These are phyloP conservation scores for Myriosclerotinia scirpicola DNA, from an alignment of 2,329 filamentous ascomycete species.

Conservation along the genomic window DNA sequence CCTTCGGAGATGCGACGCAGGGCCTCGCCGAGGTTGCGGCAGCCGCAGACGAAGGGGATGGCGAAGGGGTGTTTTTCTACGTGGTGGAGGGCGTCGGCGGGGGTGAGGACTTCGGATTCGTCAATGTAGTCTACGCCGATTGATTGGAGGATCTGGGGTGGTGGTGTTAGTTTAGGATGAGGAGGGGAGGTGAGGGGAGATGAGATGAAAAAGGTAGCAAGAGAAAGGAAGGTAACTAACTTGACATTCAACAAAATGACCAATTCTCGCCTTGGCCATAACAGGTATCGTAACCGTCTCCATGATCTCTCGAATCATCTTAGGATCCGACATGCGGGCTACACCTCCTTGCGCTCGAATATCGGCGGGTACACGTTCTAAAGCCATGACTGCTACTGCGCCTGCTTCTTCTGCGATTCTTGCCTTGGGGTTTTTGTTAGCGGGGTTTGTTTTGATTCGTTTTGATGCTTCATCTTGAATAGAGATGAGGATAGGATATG, in stretches of 20 bases:
- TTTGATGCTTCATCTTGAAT: neutral
- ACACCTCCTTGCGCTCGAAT: conserved; percentile 92
- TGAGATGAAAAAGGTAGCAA: no score
- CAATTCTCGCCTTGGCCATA: conserved; percentile 98
- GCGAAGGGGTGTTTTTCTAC: conserved; percentile 83
- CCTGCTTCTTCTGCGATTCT: conserved; percentile 97
- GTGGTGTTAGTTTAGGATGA: neutral
- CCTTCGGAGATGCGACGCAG: conserved; percentile 88
- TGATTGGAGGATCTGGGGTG: conserved; percentile 82
- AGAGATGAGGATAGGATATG: no score
- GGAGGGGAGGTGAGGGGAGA: neutral
- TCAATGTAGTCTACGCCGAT: conserved; percentile 97
- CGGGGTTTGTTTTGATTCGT: conserved; percentile 24
- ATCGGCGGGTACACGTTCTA: conserved; percentile 95
- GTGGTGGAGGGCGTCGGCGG: conserved; percentile 86
- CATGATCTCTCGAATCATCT: conserved; percentile 95
- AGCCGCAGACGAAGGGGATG: conserved; percentile 93
- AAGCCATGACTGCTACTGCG: conserved; percentile 95
- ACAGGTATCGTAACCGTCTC: conserved; percentile 92
- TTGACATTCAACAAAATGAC: conserved; percentile 96
- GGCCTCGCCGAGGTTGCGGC: conserved; percentile 90
- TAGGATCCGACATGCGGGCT: conserved; percentile 92
- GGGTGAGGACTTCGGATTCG: conserved; percentile 95
- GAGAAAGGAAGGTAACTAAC: conserved; percentile 43
- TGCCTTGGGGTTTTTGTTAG: conserved; percentile 53